Base-by-base conservation (phyloP, 176 grass and related monocot genomes). In the Canna indica region DNA sequence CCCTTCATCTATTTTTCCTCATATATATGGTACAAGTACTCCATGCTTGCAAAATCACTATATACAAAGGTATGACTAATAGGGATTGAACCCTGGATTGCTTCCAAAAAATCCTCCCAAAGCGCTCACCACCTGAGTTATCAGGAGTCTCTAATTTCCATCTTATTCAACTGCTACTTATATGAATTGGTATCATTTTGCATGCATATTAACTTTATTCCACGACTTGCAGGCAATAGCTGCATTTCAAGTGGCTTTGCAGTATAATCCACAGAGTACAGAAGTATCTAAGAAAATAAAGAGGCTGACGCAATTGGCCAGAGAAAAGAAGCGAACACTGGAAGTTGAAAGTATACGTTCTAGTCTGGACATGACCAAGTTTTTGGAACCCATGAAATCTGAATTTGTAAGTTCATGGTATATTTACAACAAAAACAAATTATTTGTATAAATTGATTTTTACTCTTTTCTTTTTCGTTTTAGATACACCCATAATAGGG, bases 261-360 rank as follows among this genome's bases (percentile, higher is more conserved):
- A 97, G 69, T 75, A 83, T 79, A 92, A 97, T 76, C 86, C 88
- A 81, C 89, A 97, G 84, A 97, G 83, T 67, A 20, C 76, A 58
- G 94, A 97, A 85, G 80, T 97, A 28, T 82, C 89, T 0, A 85
- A 85, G 78, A 97, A 97, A 85, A 87, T 97, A 67, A 97, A 92
- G 79, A 88, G 86, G 44, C 76, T 92, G 32, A 81, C 73, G 75
- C 94, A 84, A 76, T 79, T 97, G 47, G 82, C 89, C 54, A 92
- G 75, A 75, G 94, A 92, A 81, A 87, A 92, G 77, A 97, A 83
- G 65, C 79, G 89, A 56, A 80, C 74, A 50, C 31, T 85, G 59
- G 79, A 92, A 83, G 83, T 92, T 46, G 89, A 87, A 58, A 92
- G 69, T 77, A 81, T 85, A 56, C 75, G 77, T 75, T 90, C 89